Conservation (phyloP, 139 green algal species). For the Chlamydomonas sphaeroides region DNA sequence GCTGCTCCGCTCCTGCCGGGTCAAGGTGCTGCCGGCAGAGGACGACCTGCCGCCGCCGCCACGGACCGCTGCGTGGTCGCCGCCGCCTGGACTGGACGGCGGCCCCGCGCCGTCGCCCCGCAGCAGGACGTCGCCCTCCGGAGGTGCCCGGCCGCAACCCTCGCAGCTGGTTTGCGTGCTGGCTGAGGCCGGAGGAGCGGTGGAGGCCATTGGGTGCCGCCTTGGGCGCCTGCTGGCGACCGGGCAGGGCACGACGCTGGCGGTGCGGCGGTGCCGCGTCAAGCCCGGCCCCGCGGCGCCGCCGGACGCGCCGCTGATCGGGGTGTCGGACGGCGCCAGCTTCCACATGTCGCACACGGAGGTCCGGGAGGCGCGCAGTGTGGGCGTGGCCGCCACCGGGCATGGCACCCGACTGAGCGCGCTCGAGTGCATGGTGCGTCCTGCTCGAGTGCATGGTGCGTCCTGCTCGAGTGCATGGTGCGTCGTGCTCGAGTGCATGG, state of each 20-base stretch:
- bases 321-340: neutral
- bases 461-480: too few relatives aligned
- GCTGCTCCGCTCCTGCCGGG: slow-evolving; percentile 16
- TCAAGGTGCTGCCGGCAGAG: neutral
- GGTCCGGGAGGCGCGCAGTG: neutral
- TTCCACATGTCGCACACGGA: neutral
- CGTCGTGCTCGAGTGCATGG: too few relatives aligned
- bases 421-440: too few relatives aligned
- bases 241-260: neutral
- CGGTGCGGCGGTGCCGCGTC: slow-evolving; percentile 1
- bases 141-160: neutral
- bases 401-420: too few relatives aligned
- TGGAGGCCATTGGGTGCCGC: slow-evolving; percentile 20
- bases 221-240: slow-evolving; percentile 10
- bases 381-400: neutral
- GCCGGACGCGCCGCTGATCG: slow-evolving; percentile 9
- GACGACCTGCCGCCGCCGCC: neutral
- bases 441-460: too few relatives aligned
- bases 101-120: neutral
- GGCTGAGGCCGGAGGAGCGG: neutral
- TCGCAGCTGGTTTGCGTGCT: neutral
- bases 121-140: neutral
- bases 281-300: neutral
- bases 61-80: neutral
- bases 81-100: neutral